Percentiles rank a stretch among this genome's conserved stretches.
Evolutionary conservation across 176 grass and related monocot species (phyloP).

Genomic region (Oryza officinalis): DNA sequence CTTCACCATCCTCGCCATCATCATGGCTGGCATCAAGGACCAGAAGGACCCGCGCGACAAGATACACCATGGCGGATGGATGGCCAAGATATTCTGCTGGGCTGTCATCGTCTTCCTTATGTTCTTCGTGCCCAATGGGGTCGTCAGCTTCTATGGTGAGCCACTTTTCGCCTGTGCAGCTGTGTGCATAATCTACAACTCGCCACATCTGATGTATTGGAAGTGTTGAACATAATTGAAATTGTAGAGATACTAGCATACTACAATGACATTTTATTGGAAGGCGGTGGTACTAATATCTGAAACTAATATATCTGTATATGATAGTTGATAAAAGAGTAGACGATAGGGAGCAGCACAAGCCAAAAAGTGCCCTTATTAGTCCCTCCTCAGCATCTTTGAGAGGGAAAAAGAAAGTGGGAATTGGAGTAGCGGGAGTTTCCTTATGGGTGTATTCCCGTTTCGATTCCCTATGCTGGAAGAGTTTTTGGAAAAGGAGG

Average conservation of each 20-base stretch:
- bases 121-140: constrained; percentile 95
- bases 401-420: not conserved
- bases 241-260: not conserved
- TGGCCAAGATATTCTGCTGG: constrained; percentile 99
- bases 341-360: not conserved
- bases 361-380: not conserved
- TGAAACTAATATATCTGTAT: not conserved
- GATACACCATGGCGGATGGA: constrained; percentile 95
- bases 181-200: not conserved
- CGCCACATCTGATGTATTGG: not conserved
- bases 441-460: not conserved
- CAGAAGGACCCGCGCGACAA: constrained; percentile 97
- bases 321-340: not conserved
- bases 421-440: not conserved
- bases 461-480: not conserved
- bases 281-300: not conserved
- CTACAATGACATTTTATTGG: not conserved
- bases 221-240: not conserved
- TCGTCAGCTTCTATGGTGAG: constrained; percentile 94
- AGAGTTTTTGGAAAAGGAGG: not conserved
- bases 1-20: constrained; percentile 86
- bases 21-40: constrained; percentile 98
- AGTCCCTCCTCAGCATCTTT: not conserved
- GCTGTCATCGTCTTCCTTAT: constrained; percentile 76
- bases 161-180: not conserved